Evolutionary conservation across 2,329 filamentous ascomycete genomes (phyloP), one percentile per base, ranked within the genome.

Genomic region (Ophiostoma himal-ulmi): DNA sequence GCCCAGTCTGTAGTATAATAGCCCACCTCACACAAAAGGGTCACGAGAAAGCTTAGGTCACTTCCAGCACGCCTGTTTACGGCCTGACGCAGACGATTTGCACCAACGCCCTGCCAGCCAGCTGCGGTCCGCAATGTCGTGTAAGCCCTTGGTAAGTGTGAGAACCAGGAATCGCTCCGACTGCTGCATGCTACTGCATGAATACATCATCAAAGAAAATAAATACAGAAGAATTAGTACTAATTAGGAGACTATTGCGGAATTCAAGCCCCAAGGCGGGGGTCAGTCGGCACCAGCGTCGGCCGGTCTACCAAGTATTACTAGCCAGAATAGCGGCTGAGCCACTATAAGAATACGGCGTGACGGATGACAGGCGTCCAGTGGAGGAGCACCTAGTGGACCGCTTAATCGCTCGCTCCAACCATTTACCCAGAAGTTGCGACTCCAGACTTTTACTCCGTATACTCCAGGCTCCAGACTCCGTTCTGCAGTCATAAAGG

Each of bases 321-420:
- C 5, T 44, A n/a, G 37, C 37, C 37, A 30, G 30, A 30, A 30
- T 30, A 30, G 30, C 30, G 30, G 30, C 30, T 30, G 30, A 30
- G 30, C 30, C 8, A 39, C 22, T 60, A 17, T 10, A 36, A 36
- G 30, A 20, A 30, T 39, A 30, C 30, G 30, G 30, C 30, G 30
- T 30, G 39, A 26, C 22, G 54, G 54, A 30, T 5, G 14, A 30
- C 14, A 60, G 54, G 20, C 11, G 26, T 22, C 22, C 22, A 30
- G 26, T 60, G 30, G 30, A 30, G 30, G 30, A 30, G n/a, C 13
- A 6, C 57, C 5, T 11, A 20, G 30, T 37, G 37, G n/a, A n/a
- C 68, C 67, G 71, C 70, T 72, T 57, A 69, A 70, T 67, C 44
- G 22, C n/a, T 71, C 70, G 70, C 70, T 71, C 36, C 52, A 69